Evolutionary conservation across 2,329 filamentous ascomycete species (phyloP).

Genomic region (Domatiomyces catenatus): DNA sequence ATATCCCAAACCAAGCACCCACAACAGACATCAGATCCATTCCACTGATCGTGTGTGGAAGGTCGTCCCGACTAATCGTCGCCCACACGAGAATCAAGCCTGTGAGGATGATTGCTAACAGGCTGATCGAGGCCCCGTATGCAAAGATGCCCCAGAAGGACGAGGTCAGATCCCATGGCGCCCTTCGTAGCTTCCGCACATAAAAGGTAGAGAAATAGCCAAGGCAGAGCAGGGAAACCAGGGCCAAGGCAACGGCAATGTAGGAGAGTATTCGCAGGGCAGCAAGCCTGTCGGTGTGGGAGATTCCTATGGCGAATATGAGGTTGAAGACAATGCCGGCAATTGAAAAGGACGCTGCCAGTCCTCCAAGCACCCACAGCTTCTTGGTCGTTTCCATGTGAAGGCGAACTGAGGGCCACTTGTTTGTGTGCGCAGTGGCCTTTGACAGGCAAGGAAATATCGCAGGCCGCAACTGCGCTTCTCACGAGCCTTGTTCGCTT

Average conservation of each 20-base stretch:
- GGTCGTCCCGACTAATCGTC: constrained; percentile 4
- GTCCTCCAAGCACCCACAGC: constrained; percentile 12
- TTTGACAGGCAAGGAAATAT: background rate
- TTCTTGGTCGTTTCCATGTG: constrained; percentile 9
- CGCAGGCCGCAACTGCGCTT: background rate
- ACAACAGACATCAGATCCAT: constrained; percentile 6
- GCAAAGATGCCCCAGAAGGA: constrained; percentile 7
- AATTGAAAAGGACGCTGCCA: constrained; percentile 9
- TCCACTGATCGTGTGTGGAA: constrained; percentile 6
- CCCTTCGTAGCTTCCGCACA: constrained; percentile 5
- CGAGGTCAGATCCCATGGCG: constrained; percentile 4
- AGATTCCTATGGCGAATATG: constrained; percentile 9
- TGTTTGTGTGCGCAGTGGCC: background rate
- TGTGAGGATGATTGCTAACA: constrained; percentile 6
- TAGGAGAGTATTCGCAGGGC: constrained; percentile 11
- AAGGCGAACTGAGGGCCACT: background rate
- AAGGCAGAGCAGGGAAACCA: constrained; percentile 7
- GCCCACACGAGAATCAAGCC: constrained; percentile 14
- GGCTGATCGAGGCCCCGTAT: constrained; percentile 3
- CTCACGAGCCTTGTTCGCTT: background rate
- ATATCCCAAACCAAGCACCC: constrained; percentile 12
- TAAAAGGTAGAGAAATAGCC: constrained; percentile 9
- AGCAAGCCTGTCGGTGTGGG: constrained; percentile 1
- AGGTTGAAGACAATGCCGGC: constrained; percentile 12
- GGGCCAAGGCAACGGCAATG: constrained; percentile 10